Base-by-base conservation (phyloP, 495 filamentous ascomycete species). In the Glonium stellatum region DNA sequence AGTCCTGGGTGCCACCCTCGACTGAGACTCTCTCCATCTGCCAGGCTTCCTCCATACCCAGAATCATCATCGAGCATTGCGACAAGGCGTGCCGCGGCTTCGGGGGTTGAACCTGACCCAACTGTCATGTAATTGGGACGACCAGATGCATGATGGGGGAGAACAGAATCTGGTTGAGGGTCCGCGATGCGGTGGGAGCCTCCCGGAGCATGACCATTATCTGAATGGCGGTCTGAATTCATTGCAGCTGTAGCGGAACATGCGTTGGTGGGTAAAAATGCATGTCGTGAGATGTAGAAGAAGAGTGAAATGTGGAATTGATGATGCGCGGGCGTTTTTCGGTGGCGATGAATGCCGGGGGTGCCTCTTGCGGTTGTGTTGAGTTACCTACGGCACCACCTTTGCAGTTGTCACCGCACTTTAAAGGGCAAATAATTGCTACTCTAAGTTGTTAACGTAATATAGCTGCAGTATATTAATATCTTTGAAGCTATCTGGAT, bases 71-170 rank as follows among this genome's bases (percentile, higher is more conserved):
- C 88, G 34, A 95, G 69, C 46, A 84, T 76, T 70, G 82, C 72
- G 77, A 86, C 78, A 76, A 95, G 67, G 74, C 82, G 77, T 61
- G 84, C 74, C 5, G 85, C 84, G 66, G 83, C 87, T 59, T 90
- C 82, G 53, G 91, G 90, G 36, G 87, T 85, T 44, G 87, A 85
- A 27, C 90, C 90, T 63, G 80, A 84, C 47, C 91, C 91, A 37
- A 96, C 90, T 10, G 89, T 95, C 86, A 92, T 87, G 73, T 91
- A 96, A 15, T 78, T 76, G 36, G 87, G 87, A 47, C 78, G 65
- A 57, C 74, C 73, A 62, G 73, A 65, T 63, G 63, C 61, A 15
- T 41, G 59, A 19, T 6, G 53, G 27, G 59, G 49, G 5, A 63
- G 39, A 54, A 58, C 62, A 18, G 48, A 35, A 15, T 63, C 55